Conservation (phyloP, 805 yeast genomes). For the Cyberlindnera mississippiensis region DNA sequence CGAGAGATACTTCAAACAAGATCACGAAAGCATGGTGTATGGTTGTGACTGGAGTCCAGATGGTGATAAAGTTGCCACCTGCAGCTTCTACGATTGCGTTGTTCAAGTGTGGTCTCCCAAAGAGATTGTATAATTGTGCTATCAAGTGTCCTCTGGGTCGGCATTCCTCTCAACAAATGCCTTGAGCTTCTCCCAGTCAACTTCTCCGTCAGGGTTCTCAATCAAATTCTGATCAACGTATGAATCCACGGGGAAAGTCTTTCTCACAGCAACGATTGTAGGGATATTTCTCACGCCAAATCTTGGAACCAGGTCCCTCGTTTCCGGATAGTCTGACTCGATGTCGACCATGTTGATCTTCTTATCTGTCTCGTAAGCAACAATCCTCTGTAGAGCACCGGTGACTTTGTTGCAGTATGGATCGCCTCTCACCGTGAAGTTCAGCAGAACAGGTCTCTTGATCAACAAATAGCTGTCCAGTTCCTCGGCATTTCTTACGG, state of each 20-base stretch:
- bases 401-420: constrained; percentile 58
- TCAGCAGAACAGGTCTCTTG: constrained; percentile 59
- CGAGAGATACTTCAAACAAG: constrained; percentile 49
- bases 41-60: constrained; percentile 83
- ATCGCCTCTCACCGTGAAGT: constrained; percentile 69
- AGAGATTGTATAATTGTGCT: background rate
- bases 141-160: constrained; percentile 24
- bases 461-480: constrained; percentile 48
- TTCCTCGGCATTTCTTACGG: constrained; percentile 56
- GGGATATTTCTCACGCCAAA: constrained; percentile 61
- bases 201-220: constrained; percentile 30
- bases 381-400: constrained; percentile 51
- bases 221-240: constrained; percentile 28
- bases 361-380: constrained; percentile 45
- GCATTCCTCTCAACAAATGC: constrained; percentile 42
- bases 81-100: constrained; percentile 87
- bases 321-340: constrained; percentile 58
- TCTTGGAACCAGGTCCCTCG: constrained; percentile 51
- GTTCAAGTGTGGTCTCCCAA: constrained; percentile 65
- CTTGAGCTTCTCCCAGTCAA: constrained; percentile 42
- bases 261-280: constrained; percentile 59
- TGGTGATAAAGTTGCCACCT: constrained; percentile 57
- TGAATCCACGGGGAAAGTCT: constrained; percentile 52
- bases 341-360: constrained; percentile 64
- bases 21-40: constrained; percentile 90